Evolutionary conservation across 2,329 filamentous ascomycete genomes (phyloP).

Genomic region (Stemphylium vesicarium): DNA sequence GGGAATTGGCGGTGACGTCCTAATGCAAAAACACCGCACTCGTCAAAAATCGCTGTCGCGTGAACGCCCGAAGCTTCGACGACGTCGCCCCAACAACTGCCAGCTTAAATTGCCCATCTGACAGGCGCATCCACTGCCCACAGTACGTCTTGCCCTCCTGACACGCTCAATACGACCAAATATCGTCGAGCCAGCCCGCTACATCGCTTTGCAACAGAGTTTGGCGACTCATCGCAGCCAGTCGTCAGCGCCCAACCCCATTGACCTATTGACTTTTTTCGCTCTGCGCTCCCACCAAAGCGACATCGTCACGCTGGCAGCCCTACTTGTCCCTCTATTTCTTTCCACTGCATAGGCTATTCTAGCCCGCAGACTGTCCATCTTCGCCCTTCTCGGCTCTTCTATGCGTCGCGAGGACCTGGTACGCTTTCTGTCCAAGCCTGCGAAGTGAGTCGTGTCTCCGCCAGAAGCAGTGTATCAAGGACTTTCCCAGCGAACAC

Average conservation of each 20-base stretch:
- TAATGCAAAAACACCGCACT: slow-evolving; percentile 24
- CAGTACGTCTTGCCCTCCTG: slow-evolving; percentile 10
- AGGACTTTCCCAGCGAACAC: background rate
- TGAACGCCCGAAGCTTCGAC: slow-evolving; percentile 21
- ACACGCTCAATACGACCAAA: background rate
- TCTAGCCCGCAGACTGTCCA: slow-evolving; percentile 44
- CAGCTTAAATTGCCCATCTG: background rate
- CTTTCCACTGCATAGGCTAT: slow-evolving; percentile 45
- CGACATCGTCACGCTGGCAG: slow-evolving; percentile 45
- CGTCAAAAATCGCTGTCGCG: slow-evolving; percentile 25
- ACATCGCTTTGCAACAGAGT: background rate
- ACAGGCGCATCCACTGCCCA: slow-evolving; percentile 3
- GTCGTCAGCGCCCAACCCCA: slow-evolving; percentile 24
- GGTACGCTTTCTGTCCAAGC: slow-evolving; percentile 91
- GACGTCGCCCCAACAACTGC: slow-evolving; percentile 10
- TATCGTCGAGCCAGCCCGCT: background rate
- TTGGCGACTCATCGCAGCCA: slow-evolving; percentile 5
- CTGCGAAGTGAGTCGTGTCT: slow-evolving; percentile 75
- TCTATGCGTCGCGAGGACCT: slow-evolving; percentile 93
- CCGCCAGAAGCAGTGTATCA: background rate
- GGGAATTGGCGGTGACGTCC: slow-evolving; percentile 24
- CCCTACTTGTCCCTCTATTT: slow-evolving; percentile 18
- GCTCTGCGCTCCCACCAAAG: slow-evolving; percentile 12
- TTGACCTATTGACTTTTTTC: slow-evolving; percentile 22
- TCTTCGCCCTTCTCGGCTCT: slow-evolving; percentile 34